phyloP scores from a whole-genome alignment of 2,329 filamentous ascomycete genomes.

The Sclerotiophoma versabilis region DNA sequence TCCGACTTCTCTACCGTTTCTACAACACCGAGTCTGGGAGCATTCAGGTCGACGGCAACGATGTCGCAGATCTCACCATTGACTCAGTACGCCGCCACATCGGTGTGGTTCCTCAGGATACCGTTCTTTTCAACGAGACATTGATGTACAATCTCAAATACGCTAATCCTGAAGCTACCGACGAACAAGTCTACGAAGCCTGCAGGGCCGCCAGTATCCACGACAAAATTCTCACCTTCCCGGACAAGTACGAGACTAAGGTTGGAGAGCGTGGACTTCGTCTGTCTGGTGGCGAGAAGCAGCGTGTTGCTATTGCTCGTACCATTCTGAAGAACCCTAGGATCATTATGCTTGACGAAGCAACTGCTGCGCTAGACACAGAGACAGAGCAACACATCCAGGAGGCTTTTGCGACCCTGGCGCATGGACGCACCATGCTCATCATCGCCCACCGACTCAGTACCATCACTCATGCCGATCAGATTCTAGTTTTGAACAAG shows the following conservation, averaged over 20 bases:
- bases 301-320: conserved; percentile 89
- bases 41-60: conserved; percentile 83
- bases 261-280: conserved; percentile 89
- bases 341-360: conserved; percentile 92
- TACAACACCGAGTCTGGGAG: conserved; percentile 84
- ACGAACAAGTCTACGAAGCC: conserved; percentile 81
- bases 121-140: conserved; percentile 91
- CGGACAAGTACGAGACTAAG: conserved; percentile 86
- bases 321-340: conserved; percentile 91
- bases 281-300: conserved; percentile 89
- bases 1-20: conserved; percentile 94
- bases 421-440: conserved; percentile 86
- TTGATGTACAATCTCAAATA: conserved; percentile 96
- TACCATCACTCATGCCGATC: conserved; percentile 63
- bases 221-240: conserved; percentile 88
- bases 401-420: conserved; percentile 80
- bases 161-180: conserved; percentile 79
- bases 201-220: conserved; percentile 90
- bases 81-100: conserved; percentile 92
- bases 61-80: conserved; percentile 87
- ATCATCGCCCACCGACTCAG: conserved; percentile 82
- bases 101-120: conserved; percentile 96
- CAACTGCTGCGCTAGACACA: conserved; percentile 88
- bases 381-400: conserved; percentile 95
- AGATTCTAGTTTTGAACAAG: conserved; percentile 63